Conservation (phyloP, 2,329 filamentous ascomycete genomes). For the Phaeosphaeria sp. region DNA sequence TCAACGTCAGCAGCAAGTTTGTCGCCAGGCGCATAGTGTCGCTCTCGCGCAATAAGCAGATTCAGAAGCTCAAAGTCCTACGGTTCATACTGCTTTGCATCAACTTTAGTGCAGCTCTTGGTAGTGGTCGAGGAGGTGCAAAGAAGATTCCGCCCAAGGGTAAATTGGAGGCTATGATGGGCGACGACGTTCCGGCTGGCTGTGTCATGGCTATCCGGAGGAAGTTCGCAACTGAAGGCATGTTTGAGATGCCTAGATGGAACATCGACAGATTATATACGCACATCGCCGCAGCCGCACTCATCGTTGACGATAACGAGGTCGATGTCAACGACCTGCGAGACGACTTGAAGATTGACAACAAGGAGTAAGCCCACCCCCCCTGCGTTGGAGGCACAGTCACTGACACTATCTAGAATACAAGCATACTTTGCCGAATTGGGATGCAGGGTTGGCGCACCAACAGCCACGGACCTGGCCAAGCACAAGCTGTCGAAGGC, state of each 20-base stretch:
- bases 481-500: constrained; percentile 67
- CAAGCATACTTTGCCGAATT: constrained; percentile 77
- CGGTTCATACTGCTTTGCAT: constrained; percentile 57
- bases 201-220: constrained; percentile 54
- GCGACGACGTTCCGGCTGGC: constrained; percentile 31
- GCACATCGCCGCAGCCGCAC: constrained; percentile 73
- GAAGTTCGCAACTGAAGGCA: constrained; percentile 62
- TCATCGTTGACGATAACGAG: constrained; percentile 75
- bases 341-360: constrained; percentile 74
- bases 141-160: constrained; percentile 66
- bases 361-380: constrained; percentile 59
- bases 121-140: constrained; percentile 42
- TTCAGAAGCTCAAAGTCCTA: constrained; percentile 55
- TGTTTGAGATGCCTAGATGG: constrained; percentile 69
- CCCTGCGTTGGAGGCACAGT: not conserved
- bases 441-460: constrained; percentile 66
- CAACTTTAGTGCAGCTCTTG: constrained; percentile 54
- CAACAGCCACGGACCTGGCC: constrained; percentile 55
- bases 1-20: constrained; percentile 66
- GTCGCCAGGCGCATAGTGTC: constrained; percentile 69
- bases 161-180: constrained; percentile 70
- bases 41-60: constrained; percentile 60
- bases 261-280: constrained; percentile 75
- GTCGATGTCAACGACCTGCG: constrained; percentile 73
- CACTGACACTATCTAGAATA: constrained; percentile 51